Conservation (phyloP, 768 basidiomycete species). For the Glaciozyma antarctica region DNA sequence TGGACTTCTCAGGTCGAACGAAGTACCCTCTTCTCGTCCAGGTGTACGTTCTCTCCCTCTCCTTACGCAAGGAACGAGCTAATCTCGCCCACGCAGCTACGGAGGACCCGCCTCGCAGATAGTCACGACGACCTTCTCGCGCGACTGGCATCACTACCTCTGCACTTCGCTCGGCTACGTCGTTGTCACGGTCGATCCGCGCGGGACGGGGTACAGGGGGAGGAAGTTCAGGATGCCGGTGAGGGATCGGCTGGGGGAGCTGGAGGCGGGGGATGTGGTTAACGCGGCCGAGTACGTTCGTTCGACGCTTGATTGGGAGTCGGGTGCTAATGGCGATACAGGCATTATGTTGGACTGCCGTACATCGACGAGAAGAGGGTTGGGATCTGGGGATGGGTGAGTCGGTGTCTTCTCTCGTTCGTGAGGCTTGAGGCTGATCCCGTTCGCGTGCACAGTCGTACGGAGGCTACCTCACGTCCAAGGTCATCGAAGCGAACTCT, state of each 20-base stretch:
- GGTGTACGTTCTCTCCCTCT: constrained; percentile 47
- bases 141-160: constrained; percentile 82
- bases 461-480: constrained; percentile 91
- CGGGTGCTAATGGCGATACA: constrained; percentile 34
- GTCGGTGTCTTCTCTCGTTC: constrained; percentile 35
- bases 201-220: constrained; percentile 89
- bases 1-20: constrained; percentile 90
- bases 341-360: constrained; percentile 70
- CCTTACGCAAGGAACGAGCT: neutral
- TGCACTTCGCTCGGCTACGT: constrained; percentile 73
- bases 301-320: neutral
- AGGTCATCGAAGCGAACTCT: constrained; percentile 81
- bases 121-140: constrained; percentile 52
- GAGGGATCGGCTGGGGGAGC: constrained; percentile 77
- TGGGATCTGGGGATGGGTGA: constrained; percentile 96
- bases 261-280: constrained; percentile 82
- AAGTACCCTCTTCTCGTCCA: constrained; percentile 91
- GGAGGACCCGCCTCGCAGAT: constrained; percentile 81
- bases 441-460: constrained; percentile 54
- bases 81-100: constrained; percentile 48
- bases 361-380: constrained; percentile 84
- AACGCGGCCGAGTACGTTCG: constrained; percentile 66
- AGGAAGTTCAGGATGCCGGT: constrained; percentile 73
- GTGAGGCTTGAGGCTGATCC: neutral
- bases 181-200: constrained; percentile 77